Evolutionary conservation across 164 flowering plant species (phyloP).

Genomic region (Macadamia tetraphylla): DNA sequence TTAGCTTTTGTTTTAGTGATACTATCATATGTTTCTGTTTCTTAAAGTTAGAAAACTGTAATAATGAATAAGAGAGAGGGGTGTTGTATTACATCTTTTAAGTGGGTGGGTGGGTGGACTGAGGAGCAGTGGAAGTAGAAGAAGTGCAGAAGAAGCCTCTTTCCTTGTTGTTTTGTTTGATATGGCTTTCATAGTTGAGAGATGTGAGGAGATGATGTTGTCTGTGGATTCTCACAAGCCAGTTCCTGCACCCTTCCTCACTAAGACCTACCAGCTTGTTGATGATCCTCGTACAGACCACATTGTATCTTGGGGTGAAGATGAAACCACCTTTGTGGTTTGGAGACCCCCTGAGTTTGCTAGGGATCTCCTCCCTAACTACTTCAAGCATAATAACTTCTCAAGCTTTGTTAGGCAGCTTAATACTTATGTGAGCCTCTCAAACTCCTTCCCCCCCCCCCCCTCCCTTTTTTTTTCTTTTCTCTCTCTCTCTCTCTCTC

Average conservation of each 20-base stretch:
- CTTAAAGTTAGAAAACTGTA: slow-evolving; percentile 31
- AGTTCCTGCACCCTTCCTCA: slow-evolving; percentile 52
- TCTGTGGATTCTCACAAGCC: slow-evolving; percentile 33
- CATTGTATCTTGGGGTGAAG: slow-evolving; percentile 55
- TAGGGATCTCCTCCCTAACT: slow-evolving; percentile 45
- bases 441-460: background rate
- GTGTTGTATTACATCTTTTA: background rate
- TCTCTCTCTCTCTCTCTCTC: background rate
- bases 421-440: slow-evolving; percentile 45
- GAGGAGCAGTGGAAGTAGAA: background rate
- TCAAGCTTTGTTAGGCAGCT: slow-evolving; percentile 67
- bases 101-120: background rate
- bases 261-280: slow-evolving; percentile 52
- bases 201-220: slow-evolving; percentile 34
- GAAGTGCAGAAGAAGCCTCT: background rate
- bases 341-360: slow-evolving; percentile 61
- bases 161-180: background rate
- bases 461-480: background rate
- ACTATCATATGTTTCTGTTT: slow-evolving; percentile 17
- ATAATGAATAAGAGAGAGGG: slow-evolving; percentile 12
- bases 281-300: slow-evolving; percentile 47
- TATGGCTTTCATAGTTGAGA: slow-evolving; percentile 38
- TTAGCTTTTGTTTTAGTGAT: too few species aligned
- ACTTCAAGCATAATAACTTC: slow-evolving; percentile 69
- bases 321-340: slow-evolving; percentile 44